These are phyloP conservation scores for Aspergillus indologenus DNA, from an alignment of 495 filamentous ascomycete species.

Conservation along the genomic window DNA sequence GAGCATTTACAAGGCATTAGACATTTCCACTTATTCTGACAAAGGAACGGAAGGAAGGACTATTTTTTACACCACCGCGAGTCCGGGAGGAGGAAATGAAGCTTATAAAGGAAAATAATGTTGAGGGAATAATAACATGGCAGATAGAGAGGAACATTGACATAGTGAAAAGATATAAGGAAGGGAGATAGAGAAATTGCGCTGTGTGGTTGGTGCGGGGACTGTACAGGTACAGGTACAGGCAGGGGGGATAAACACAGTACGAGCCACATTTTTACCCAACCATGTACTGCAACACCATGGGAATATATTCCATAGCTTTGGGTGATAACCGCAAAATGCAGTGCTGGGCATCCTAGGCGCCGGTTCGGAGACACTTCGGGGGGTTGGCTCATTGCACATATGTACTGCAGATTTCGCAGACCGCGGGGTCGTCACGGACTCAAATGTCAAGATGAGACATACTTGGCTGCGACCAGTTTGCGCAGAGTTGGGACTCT, in stretches of 20 bases:
- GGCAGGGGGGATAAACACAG: neutral
- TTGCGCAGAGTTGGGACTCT: constrained; percentile 69
- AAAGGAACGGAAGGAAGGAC: neutral
- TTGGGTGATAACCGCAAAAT: neutral
- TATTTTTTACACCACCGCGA: neutral
- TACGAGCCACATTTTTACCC: too few relatives aligned
- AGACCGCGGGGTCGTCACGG: constrained; percentile 18
- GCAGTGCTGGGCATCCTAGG: neutral
- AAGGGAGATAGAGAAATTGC: neutral
- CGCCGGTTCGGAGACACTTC: neutral
- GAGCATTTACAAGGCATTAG: neutral
- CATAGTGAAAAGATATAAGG: constrained; percentile 1
- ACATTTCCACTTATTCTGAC: neutral
- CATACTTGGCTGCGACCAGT: constrained; percentile 76
- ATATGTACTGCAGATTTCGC: constrained; percentile 5
- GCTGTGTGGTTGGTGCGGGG: neutral
- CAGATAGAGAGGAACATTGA: constrained; percentile 2
- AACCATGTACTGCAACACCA: neutral
- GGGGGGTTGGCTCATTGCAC: neutral
- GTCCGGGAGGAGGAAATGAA: neutral
- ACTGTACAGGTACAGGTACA: neutral
- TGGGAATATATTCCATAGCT: neutral
- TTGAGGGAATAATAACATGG: constrained; percentile 2
- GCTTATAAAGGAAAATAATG: constrained; percentile 4
- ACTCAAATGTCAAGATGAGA: constrained; percentile 28